Evolutionary conservation across 2,329 filamentous ascomycete species (phyloP), one percentile per base, ranked within the genome.

Genomic region (Exophiala aquamarina): DNA sequence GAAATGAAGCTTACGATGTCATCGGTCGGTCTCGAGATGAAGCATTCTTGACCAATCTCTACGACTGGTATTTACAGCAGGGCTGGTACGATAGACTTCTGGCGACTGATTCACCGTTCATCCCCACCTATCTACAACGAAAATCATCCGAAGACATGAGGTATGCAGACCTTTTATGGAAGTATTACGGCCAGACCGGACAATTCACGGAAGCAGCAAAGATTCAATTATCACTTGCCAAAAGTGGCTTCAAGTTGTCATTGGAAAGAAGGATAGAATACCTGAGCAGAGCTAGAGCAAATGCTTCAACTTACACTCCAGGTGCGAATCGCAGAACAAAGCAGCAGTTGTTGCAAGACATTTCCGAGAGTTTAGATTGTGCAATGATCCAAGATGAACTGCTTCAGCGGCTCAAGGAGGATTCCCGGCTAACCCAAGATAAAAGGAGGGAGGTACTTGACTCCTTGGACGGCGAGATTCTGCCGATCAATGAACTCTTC

Each of bases 351-450:
- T 81, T 92, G 47, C 88, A 95, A 59, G 84, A 89, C 53, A 87
- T 96, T 18, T 84, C 84, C 2, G 90, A 93, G 57, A 76, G 94
- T 35, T 81, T 98, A 8, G 93, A 98, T 60, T 82, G 97, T 40
- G 92, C 91, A 11, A 92, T 93, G 61, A 93, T 98, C 43, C 93
- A 98, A 66, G 89, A 95, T 63, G 93, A 98, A 60, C 70, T 97
- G 33, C 68, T 97, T 18, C 86, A 90, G 63, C 80, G 89, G 36
- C 72, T 98, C 42, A 82, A 78, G 62, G 77, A 78, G 8, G 93
- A 98, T 56, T 65, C 73, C 1, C 82, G 93, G 34, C 78, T 96
- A 29, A 71, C 76, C 10, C 69, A 74, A 1, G 81, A 85, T 39
- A 80, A 82, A 34, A 82, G 80, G 60, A 69, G 72, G 1, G 79